Percentiles rank a stretch among this genome's conserved stretches.
These are phyloP conservation scores for Aureobasidium sp. DNA, from an alignment of 2,329 filamentous ascomycete genomes.

Conservation along the genomic window DNA sequence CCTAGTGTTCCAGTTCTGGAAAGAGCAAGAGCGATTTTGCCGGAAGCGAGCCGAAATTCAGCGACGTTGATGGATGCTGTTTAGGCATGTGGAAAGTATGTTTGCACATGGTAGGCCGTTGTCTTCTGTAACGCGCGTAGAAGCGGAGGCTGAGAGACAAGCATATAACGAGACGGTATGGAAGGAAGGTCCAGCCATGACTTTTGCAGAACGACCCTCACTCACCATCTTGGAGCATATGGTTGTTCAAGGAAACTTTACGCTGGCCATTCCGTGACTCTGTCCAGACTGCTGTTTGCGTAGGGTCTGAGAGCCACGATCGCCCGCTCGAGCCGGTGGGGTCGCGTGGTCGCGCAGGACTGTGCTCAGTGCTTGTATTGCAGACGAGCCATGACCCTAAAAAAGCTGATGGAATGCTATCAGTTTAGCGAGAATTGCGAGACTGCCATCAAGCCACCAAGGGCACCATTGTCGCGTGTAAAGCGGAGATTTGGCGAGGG, in stretches of 20 bases:
- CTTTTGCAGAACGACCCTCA: neutral
- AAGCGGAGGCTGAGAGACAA: neutral
- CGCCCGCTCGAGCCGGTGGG: neutral
- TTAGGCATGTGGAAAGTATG: neutral
- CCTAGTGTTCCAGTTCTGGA: neutral
- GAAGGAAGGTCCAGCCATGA: neutral
- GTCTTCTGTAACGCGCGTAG: neutral
- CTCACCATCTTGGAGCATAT: neutral
- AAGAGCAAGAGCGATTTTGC: neutral
- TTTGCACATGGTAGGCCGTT: neutral
- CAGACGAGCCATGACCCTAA: neutral
- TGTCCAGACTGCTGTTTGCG: neutral
- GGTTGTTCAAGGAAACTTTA: neutral
- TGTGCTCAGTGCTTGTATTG: conserved; percentile 3
- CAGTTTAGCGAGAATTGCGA: neutral
- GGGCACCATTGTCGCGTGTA: neutral
- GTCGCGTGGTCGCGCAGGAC: neutral
- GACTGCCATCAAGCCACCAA: neutral
- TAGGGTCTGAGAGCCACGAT: neutral
- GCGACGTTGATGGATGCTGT: neutral
- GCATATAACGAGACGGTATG: no score
- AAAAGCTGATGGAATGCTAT: neutral
- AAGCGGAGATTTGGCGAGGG: neutral
- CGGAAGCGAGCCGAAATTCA: neutral
- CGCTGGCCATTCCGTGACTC: neutral